Conservation (phyloP, 2,329 filamentous ascomycete genomes). For the Cordyceps cateniannulata region DNA sequence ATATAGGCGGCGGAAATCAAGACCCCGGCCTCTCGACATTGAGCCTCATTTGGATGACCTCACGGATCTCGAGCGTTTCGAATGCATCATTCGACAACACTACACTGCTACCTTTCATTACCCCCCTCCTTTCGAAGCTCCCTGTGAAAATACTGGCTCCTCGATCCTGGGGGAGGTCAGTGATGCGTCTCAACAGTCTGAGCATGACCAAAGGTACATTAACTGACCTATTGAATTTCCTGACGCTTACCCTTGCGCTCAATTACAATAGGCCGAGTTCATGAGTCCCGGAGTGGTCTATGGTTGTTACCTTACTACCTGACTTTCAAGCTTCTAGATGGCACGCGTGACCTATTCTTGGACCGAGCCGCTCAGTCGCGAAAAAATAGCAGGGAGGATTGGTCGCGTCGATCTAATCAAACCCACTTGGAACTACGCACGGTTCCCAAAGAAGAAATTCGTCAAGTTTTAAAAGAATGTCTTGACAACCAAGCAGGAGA, state of each 20-base stretch:
- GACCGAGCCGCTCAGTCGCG: background rate
- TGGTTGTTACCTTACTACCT: background rate
- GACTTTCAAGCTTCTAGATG: background rate
- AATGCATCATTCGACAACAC: background rate
- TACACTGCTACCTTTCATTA: background rate
- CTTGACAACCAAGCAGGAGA: too few relatives aligned
- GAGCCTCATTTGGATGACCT: background rate
- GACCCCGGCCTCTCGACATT: background rate
- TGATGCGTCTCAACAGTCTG: background rate
- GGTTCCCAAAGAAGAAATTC: background rate
- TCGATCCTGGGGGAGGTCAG: background rate
- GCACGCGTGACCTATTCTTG: background rate
- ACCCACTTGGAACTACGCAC: too few relatives aligned
- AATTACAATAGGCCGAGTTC: background rate
- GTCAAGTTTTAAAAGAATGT: too few relatives aligned
- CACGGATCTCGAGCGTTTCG: background rate
- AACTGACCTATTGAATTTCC: background rate
- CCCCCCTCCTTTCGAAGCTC: background rate
- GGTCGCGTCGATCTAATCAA: background rate
- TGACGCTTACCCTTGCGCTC: background rate
- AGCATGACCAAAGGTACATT: background rate
- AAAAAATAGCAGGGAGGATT: background rate
- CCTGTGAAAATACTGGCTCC: background rate
- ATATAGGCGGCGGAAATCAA: background rate
- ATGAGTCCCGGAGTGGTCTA: background rate